Conservation (phyloP, 495 filamentous ascomycete genomes). For the Saxophila tyrrhenica region DNA sequence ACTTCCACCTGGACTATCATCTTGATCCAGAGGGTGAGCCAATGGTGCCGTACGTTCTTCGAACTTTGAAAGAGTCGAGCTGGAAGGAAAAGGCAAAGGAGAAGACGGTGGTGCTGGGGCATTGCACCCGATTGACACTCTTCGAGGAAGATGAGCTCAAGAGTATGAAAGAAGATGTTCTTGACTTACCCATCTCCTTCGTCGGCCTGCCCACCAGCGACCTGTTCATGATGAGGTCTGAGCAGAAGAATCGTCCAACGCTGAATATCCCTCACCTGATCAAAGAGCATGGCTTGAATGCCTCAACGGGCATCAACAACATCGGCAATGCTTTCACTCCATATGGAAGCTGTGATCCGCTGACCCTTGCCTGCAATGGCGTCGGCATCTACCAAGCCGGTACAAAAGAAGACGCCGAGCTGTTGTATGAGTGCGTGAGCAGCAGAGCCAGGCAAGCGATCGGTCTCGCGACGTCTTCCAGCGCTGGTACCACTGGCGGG, state of each 20-base stretch:
- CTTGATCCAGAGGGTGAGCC: slow-evolving; percentile 39
- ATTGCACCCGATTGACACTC: slow-evolving; percentile 58
- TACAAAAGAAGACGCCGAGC: slow-evolving; percentile 43
- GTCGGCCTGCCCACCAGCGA: slow-evolving; percentile 66
- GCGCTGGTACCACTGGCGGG: not conserved
- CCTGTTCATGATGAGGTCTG: slow-evolving; percentile 53
- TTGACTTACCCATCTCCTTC: slow-evolving; percentile 51
- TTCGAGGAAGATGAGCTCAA: slow-evolving; percentile 41
- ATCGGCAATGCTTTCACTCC: slow-evolving; percentile 71
- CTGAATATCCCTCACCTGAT: slow-evolving; percentile 55
- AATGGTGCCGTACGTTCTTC: slow-evolving; percentile 43
- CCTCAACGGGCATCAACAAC: slow-evolving; percentile 61
- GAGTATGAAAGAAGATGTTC: slow-evolving; percentile 35
- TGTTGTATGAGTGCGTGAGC: slow-evolving; percentile 42
- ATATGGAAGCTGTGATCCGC: slow-evolving; percentile 58
- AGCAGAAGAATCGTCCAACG: slow-evolving; percentile 37
- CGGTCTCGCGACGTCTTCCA: slow-evolving; percentile 1
- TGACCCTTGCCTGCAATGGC: slow-evolving; percentile 49
- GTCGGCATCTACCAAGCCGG: slow-evolving; percentile 62
- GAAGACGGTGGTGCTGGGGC: slow-evolving; percentile 52
- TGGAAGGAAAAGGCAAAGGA: slow-evolving; percentile 35
- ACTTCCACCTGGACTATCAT: slow-evolving; percentile 67
- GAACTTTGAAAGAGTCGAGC: slow-evolving; percentile 33
- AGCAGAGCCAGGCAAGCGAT: slow-evolving; percentile 14
- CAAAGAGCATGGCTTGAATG: slow-evolving; percentile 44